Evolutionary conservation across 805 yeast species (phyloP), one percentile per base, ranked within the genome.

Genomic region (Teunomyces barrocoloradensis): DNA sequence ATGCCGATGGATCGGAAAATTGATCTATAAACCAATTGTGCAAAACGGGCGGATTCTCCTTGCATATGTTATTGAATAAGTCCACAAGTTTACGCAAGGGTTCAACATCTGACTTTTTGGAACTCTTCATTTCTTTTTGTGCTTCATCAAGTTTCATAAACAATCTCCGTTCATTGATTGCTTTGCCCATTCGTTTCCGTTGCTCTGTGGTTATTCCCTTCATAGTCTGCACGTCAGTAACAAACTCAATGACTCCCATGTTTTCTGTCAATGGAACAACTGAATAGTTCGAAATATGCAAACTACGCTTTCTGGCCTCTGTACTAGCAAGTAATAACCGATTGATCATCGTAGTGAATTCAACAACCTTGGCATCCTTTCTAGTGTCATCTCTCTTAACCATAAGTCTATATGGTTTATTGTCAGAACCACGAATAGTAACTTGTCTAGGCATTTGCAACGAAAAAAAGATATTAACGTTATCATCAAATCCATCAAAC

Each of bases 351-450:
- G 89, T 81, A 0, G 97, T 89, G 56, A 94, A 85, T 56, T 95
- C 94, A n/a, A 90, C 87, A 44, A 92, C 80, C 56, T 96, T 87
- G 3, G 96, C 94, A 71, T 95, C 99, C 60, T 95, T 95, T 53
- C 98, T 72, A 15, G 95, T 84, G 68, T 94, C 99, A 65, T 94
- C 99, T 52, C 82, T 79, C 60, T 94, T 94, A 56, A 96, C 84
- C 68, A 94, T 75, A 12, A 94, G 75, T 15, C 85, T 78, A 61
- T 91, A 91, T 1, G 71, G 64, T n/a, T 68, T 66, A 6, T 92
- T 91, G 65, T 92, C 88, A 2, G 88, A 81, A 0, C 98, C 99
- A 34, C 80, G 65, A 2, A 92, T 69, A 11, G 80, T 80, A 6
- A 94, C 70, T 53, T 87, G 84, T 55, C 89, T 80, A 0, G 99